Evolutionary conservation across 2,329 filamentous ascomycete genomes (phyloP).

Genomic region (Fonsecaea erecta): DNA sequence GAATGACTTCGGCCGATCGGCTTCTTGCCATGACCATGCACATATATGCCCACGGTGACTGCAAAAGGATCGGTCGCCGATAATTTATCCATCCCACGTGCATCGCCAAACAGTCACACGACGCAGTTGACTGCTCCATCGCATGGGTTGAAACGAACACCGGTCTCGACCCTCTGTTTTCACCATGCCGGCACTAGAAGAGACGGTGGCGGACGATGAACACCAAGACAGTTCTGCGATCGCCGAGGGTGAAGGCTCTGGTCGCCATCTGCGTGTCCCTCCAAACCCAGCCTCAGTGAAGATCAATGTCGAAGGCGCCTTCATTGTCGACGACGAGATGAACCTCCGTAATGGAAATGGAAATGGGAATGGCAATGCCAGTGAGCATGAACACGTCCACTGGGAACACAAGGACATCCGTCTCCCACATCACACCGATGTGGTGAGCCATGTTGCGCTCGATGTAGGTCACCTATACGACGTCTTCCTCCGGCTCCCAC

Average conservation of each 20-base stretch:
- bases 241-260: constrained; percentile 22
- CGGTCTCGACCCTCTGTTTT: neutral
- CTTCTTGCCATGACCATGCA: neutral
- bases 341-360: constrained; percentile 51
- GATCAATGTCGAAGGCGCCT: constrained; percentile 96
- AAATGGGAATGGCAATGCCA: constrained; percentile 37
- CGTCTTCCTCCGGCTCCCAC: neutral
- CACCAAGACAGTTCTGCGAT: constrained; percentile 29
- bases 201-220: constrained; percentile 3
- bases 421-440: constrained; percentile 91
- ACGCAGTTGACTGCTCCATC: neutral
- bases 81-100: neutral
- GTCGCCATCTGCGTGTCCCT: constrained; percentile 51
- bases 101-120: constrained; percentile 12
- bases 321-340: constrained; percentile 85
- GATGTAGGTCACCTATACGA: constrained; percentile 68
- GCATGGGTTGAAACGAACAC: constrained; percentile 13
- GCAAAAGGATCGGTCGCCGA: constrained; percentile 10
- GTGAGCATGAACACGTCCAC: constrained; percentile 56
- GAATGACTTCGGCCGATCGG: constrained; percentile 15
- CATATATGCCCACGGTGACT: neutral
- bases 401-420: constrained; percentile 90
- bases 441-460: constrained; percentile 95
- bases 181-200: constrained; percentile 22
- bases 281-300: constrained; percentile 71